A percentile compares a stretch with the other conserved stretches of the same genome.
phyloP scores from a whole-genome alignment of 2,329 filamentous ascomycete genomes.

The Fusarium stilboides region DNA sequence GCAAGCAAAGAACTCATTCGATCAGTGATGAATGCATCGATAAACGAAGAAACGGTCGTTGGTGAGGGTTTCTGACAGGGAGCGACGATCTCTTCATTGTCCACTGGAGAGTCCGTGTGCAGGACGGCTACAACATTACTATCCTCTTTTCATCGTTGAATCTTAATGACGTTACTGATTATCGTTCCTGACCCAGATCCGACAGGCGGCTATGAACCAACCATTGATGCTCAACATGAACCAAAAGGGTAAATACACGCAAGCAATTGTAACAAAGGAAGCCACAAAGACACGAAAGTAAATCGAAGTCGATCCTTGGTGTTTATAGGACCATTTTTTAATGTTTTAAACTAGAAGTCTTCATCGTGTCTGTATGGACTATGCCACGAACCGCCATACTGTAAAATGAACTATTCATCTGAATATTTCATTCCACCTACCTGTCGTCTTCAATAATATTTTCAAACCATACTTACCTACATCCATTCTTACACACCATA shows the following conservation, averaged over 20 bases:
- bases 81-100: constrained; percentile 43
- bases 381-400: too few species aligned
- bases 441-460: constrained; percentile 7
- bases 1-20: constrained; percentile 40
- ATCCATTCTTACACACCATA: constrained; percentile 25
- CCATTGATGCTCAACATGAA: constrained; percentile 34
- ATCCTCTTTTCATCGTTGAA: constrained; percentile 48
- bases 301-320: neutral
- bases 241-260: constrained; percentile 45
- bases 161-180: constrained; percentile 45
- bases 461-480: constrained; percentile 17
- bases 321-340: neutral
- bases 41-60: constrained; percentile 37
- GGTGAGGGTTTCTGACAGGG: constrained; percentile 35
- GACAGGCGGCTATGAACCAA: constrained; percentile 42
- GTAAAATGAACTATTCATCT: neutral
- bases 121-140: constrained; percentile 48
- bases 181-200: constrained; percentile 43
- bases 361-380: neutral
- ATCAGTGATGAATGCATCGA: constrained; percentile 39
- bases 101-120: constrained; percentile 48
- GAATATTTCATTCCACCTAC: constrained; percentile 20
- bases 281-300: neutral
- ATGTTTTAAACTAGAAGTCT: neutral
- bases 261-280: constrained; percentile 33